Conservation (phyloP, 2,329 filamentous ascomycete genomes). For the Hypoxylon sp. region DNA sequence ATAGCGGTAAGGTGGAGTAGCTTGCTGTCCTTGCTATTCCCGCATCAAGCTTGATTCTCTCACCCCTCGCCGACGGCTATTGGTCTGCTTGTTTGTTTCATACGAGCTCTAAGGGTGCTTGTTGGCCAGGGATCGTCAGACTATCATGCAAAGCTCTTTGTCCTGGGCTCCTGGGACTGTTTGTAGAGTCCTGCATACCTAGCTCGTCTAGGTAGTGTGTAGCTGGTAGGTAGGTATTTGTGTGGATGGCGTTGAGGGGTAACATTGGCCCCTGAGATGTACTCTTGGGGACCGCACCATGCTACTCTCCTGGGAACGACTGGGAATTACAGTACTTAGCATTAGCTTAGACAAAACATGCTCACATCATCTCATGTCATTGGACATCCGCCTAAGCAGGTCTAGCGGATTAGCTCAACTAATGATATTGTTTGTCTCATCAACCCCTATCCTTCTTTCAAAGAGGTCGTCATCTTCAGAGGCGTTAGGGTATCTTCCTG, state of each 20-base stretch:
- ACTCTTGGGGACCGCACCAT: not conserved
- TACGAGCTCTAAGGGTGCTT: conserved; percentile 3
- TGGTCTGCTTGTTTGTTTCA: not conserved
- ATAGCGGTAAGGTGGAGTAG: conserved; percentile 24
- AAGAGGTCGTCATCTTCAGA: conserved; percentile 7
- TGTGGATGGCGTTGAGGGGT: not conserved
- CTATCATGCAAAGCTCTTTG: conserved; percentile 1
- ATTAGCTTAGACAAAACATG: not conserved
- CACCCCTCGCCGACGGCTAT: not conserved
- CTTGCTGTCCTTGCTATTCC: conserved; percentile 7
- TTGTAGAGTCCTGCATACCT: too few relatives aligned
- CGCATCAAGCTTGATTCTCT: conserved; percentile 22
- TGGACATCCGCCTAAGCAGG: conserved; percentile 19
- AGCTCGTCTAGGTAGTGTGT: too few relatives aligned
- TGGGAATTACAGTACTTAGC: too few relatives aligned
- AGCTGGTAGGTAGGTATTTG: not conserved
- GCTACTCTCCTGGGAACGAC: not conserved
- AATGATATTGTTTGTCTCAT: not conserved
- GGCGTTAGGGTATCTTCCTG: not conserved
- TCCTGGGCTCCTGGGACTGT: too few relatives aligned
- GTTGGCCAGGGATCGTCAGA: conserved; percentile 17
- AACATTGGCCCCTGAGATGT: not conserved
- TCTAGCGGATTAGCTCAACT: conserved; percentile 7
- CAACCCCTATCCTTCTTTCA: conserved; percentile 12
- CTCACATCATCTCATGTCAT: conserved; percentile 17